These are phyloP conservation scores for Saccharomycopsis fibuligera DNA, from an alignment of 805 yeast species.

Conservation along the genomic window DNA sequence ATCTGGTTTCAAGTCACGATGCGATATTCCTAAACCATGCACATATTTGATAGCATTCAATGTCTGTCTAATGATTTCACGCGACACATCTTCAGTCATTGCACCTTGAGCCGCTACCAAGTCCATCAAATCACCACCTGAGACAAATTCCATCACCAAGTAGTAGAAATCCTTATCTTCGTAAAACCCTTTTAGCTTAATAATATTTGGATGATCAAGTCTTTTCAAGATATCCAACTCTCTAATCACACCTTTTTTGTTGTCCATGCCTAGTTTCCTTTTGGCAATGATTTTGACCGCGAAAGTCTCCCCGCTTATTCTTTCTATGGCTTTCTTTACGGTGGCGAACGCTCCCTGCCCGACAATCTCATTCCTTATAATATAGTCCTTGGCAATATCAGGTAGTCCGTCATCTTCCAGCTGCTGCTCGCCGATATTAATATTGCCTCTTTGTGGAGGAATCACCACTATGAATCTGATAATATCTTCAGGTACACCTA, in stretches of 20 bases:
- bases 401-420: conserved; percentile 1
- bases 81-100: conserved; percentile 84
- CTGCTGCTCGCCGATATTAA: conserved; percentile 22
- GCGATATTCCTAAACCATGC: conserved; percentile 88
- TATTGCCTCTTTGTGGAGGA: conserved; percentile 28
- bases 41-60: conserved; percentile 80
- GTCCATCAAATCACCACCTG: conserved; percentile 98
- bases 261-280: conserved; percentile 68
- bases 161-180: conserved; percentile 79
- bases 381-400: conserved; percentile 65
- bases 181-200: conserved; percentile 71
- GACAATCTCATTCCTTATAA: conserved; percentile 74
- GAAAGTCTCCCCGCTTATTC: conserved; percentile 75
- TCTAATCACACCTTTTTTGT: conserved; percentile 74
- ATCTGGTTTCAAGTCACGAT: conserved; percentile 94
- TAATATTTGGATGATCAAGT: conserved; percentile 81
- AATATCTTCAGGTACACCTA: conserved; percentile 72
- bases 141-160: conserved; percentile 90
- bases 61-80: conserved; percentile 80
- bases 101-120: conserved; percentile 90
- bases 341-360: conserved; percentile 99
- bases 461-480: conserved; percentile 42
- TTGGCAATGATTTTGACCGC: conserved; percentile 90
- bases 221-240: conserved; percentile 76
- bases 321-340: conserved; percentile 83